Evolutionary conservation across 78 protist genomes (phyloP).

Genomic region (Trichosphaerium sp.): DNA sequence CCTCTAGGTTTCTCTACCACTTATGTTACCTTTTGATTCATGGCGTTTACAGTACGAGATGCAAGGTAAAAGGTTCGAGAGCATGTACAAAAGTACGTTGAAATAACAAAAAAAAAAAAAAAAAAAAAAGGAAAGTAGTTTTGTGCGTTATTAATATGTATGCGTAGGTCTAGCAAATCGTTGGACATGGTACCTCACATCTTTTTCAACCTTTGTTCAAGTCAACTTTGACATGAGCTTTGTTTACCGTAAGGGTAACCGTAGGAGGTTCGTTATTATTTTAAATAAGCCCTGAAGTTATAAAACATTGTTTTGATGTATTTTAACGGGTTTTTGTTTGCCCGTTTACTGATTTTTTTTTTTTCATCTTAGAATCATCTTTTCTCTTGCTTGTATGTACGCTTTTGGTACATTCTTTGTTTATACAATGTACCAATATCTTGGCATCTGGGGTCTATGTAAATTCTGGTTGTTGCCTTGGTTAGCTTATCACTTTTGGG

Average conservation of each 20-base stretch:
- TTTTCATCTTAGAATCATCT: no score
- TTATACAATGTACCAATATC: slow-evolving; percentile 31
- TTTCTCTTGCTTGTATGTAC: slow-evolving; percentile 4
- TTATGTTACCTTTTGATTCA: slow-evolving; percentile 32
- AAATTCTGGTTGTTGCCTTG: slow-evolving; percentile 35
- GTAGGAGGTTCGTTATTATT: no score
- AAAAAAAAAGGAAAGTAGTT: slow-evolving; percentile 14
- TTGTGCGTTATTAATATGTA: no score
- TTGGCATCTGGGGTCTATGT: slow-evolving; percentile 40
- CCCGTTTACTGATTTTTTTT: no score
- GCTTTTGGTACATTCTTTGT: slow-evolving; percentile 21
- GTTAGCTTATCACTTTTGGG: slow-evolving; percentile 45
- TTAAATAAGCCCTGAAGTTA: no score
- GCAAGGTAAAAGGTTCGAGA: no score
- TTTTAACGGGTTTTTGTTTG: no score
- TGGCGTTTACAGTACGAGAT: no score
- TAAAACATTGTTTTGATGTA: no score
- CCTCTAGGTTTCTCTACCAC: slow-evolving; percentile 35
- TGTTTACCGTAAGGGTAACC: background rate
- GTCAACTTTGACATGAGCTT: slow-evolving; percentile 8
- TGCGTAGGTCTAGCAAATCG: slow-evolving; percentile 12
- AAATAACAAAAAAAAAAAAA: no score
- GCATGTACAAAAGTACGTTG: no score
- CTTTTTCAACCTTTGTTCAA: slow-evolving; percentile 17
- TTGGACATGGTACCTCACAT: slow-evolving; percentile 27